These are phyloP conservation scores for Aspergillus bridgeri DNA, from an alignment of 495 filamentous ascomycete genomes.

Conservation along the genomic window DNA sequence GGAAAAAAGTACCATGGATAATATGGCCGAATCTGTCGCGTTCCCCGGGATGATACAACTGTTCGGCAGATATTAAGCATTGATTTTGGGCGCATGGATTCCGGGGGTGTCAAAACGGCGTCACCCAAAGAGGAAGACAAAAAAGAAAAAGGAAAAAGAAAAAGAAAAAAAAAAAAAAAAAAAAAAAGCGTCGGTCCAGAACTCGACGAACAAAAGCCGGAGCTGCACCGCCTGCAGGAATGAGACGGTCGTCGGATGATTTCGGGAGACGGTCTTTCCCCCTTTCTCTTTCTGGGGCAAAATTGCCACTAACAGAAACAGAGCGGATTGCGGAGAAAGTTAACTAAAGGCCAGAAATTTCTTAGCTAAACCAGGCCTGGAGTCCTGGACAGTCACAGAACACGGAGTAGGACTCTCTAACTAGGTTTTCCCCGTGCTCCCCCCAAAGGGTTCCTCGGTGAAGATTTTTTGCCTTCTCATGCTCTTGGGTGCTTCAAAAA, in stretches of 20 bases:
- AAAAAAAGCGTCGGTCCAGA: neutral
- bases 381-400: no score
- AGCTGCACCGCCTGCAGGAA: constrained; percentile 2
- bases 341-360: neutral
- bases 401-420: no score
- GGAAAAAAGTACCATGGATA: neutral
- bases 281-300: constrained; percentile 3
- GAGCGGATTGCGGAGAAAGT: constrained; percentile 19
- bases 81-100: neutral
- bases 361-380: no score
- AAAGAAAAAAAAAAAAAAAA: constrained; percentile 1
- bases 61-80: neutral
- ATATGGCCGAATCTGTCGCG: neutral
- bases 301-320: neutral
- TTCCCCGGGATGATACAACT: neutral
- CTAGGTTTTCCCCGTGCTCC: neutral
- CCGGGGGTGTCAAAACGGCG: neutral
- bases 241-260: constrained; percentile 18
- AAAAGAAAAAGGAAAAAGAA: neutral
- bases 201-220: constrained; percentile 6
- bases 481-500: no score
- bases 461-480: constrained; percentile 5
- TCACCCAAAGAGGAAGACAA: neutral
- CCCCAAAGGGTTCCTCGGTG: constrained; percentile 20
- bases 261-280: constrained; percentile 14